phyloP scores from a whole-genome alignment of 768 basidiomycete genomes.

The Mycena indigotica region DNA sequence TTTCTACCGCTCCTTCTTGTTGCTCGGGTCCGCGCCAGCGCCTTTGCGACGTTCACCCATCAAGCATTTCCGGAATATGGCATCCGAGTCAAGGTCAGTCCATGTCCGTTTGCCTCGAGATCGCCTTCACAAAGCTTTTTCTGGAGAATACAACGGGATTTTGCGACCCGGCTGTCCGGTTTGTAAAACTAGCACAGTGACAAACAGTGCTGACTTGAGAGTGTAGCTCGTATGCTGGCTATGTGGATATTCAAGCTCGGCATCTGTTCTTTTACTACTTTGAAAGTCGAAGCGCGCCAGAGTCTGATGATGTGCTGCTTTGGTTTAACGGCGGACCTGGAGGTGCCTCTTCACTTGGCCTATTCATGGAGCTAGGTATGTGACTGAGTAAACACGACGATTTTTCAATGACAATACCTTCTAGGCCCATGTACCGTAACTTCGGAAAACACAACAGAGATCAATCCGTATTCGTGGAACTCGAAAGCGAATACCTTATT shows the following conservation, averaged over 20 bases:
- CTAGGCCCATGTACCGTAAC: constrained; percentile 50
- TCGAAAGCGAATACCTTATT: constrained; percentile 48
- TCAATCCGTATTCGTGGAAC: constrained; percentile 52
- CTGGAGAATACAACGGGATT: neutral
- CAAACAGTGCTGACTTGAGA: too few species aligned
- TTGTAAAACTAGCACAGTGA: too few species aligned
- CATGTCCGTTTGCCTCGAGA: neutral
- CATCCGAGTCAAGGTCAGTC: neutral
- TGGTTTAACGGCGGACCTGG: constrained; percentile 48
- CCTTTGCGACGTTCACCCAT: neutral
- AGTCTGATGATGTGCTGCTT: constrained; percentile 42
- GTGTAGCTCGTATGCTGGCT: constrained; percentile 45
- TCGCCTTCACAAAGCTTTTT: neutral
- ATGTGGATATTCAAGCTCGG: constrained; percentile 49
- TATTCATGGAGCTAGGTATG: constrained; percentile 57
- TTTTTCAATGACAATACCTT: neutral
- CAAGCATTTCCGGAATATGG: neutral
- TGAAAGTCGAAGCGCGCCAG: constrained; percentile 46
- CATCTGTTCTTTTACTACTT: constrained; percentile 60
- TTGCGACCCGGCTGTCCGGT: neutral
- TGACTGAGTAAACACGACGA: neutral
- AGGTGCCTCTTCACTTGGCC: constrained; percentile 38
- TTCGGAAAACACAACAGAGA: constrained; percentile 40
- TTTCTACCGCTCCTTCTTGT: neutral
- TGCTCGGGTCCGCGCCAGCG: neutral